Conservation (phyloP, 495 filamentous ascomycete species). For the Aspergillus saccharolyticus region DNA sequence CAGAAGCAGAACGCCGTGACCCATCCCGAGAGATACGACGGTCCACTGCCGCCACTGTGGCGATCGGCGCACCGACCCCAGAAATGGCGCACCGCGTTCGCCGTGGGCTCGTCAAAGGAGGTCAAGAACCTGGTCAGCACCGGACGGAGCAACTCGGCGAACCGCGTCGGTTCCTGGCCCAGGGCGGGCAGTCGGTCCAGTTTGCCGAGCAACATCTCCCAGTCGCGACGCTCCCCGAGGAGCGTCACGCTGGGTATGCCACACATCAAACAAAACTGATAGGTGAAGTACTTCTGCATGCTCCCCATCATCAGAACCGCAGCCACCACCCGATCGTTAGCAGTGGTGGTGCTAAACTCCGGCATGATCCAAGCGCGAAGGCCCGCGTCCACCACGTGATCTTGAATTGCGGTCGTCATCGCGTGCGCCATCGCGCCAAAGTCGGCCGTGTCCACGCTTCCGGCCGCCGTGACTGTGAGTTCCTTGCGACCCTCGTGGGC, state of each 20-base stretch:
- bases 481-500: slow-evolving; percentile 39
- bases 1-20: slow-evolving; percentile 48
- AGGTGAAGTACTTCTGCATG: slow-evolving; percentile 36
- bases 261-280: slow-evolving; percentile 26
- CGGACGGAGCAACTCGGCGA: slow-evolving; percentile 19
- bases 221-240: slow-evolving; percentile 8
- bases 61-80: slow-evolving; percentile 33
- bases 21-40: slow-evolving; percentile 37
- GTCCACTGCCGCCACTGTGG: slow-evolving; percentile 18
- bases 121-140: slow-evolving; percentile 22
- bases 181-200: slow-evolving; percentile 29
- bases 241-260: slow-evolving; percentile 49
- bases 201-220: slow-evolving; percentile 39
- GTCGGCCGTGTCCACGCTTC: slow-evolving; percentile 15
- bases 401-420: slow-evolving; percentile 29
- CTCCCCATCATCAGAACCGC: slow-evolving; percentile 39
- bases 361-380: slow-evolving; percentile 39
- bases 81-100: slow-evolving; percentile 26
- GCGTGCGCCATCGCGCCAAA: slow-evolving; percentile 17
- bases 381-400: slow-evolving; percentile 31
- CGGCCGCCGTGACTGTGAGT: slow-evolving; percentile 18
- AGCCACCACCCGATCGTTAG: slow-evolving; percentile 27
- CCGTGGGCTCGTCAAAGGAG: slow-evolving; percentile 22
- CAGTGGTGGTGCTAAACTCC: slow-evolving; percentile 37
- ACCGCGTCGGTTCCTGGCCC: slow-evolving; percentile 33